phyloP scores from a whole-genome alignment of 768 basidiomycete genomes.

The Mycena belliarum region DNA sequence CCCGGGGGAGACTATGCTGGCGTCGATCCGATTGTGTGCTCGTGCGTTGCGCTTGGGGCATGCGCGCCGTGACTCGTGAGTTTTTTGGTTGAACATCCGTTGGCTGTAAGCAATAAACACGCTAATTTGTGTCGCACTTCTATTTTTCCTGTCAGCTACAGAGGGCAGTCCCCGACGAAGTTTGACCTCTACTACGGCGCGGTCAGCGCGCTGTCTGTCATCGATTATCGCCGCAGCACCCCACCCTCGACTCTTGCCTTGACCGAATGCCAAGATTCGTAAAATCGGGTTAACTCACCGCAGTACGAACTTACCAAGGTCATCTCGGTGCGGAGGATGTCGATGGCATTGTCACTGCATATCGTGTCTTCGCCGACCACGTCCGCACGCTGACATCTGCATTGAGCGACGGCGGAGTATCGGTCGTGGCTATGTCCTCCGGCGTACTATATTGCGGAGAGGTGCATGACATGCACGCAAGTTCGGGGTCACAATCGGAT shows the following conservation, averaged over 20 bases:
- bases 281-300: too few relatives aligned
- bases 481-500: conserved; percentile 87
- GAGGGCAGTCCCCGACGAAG: too few relatives aligned
- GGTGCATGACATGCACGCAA: conserved; percentile 96
- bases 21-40: conserved; percentile 19
- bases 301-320: conserved; percentile 84
- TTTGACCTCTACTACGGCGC: too few relatives aligned
- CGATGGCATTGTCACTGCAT: conserved; percentile 96
- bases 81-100: neutral
- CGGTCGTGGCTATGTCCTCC: conserved; percentile 95
- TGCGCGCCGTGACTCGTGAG: too few relatives aligned
- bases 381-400: conserved; percentile 94
- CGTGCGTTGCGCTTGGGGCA: conserved; percentile 18
- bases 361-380: conserved; percentile 96
- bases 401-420: conserved; percentile 95
- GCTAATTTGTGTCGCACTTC: too few relatives aligned
- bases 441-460: conserved; percentile 88
- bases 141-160: too few relatives aligned
- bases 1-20: conserved; percentile 26
- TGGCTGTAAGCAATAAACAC: too few relatives aligned
- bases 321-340: conserved; percentile 93
- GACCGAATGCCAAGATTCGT: too few relatives aligned
- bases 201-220: too few relatives aligned
- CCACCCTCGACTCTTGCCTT: too few relatives aligned
- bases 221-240: too few relatives aligned